These are phyloP conservation scores for Vigna unguiculata DNA, from an alignment of 306 rosid species.

Conservation along the genomic window DNA sequence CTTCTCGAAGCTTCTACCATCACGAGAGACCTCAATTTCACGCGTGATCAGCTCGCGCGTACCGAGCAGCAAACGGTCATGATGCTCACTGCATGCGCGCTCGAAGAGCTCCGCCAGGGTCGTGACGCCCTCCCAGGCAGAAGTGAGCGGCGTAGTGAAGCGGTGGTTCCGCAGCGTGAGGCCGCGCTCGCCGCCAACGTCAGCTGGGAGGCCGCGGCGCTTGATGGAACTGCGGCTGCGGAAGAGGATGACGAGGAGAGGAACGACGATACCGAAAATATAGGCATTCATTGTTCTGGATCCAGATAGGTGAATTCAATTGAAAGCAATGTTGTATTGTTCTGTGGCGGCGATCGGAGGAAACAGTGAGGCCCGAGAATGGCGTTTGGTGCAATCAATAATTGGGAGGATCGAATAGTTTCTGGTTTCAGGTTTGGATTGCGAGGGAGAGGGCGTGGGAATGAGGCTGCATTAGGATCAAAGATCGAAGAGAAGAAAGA, in stretches of 20 bases:
- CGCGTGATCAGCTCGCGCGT: conserved; percentile 72
- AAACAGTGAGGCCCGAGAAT: neutral
- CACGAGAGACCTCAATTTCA: conserved; percentile 59
- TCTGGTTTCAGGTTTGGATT: neutral
- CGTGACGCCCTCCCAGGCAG: conserved; percentile 79
- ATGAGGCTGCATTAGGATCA: conserved; percentile 6
- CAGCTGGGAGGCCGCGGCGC: conserved; percentile 68
- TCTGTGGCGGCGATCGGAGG: neutral
- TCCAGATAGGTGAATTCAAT: conserved; percentile 6
- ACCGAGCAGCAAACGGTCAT: conserved; percentile 68
- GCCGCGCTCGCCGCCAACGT: conserved; percentile 79
- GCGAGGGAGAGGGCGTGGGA: neutral
- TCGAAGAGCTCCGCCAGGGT: conserved; percentile 91
- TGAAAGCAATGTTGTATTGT: neutral
- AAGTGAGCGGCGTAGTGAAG: conserved; percentile 49
- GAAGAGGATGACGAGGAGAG: conserved; percentile 61
- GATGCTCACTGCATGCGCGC: conserved; percentile 63
- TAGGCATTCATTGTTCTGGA: conserved; percentile 64
- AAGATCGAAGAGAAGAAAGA: neutral
- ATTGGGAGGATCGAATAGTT: neutral
- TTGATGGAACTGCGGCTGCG: conserved; percentile 64
- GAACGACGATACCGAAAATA: conserved; percentile 67
- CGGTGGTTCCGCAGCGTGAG: conserved; percentile 66
- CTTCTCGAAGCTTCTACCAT: conserved; percentile 88
- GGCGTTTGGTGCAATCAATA: neutral